Conservation (phyloP, 352 stramenopile species). For the Ophiocytium majus region DNA sequence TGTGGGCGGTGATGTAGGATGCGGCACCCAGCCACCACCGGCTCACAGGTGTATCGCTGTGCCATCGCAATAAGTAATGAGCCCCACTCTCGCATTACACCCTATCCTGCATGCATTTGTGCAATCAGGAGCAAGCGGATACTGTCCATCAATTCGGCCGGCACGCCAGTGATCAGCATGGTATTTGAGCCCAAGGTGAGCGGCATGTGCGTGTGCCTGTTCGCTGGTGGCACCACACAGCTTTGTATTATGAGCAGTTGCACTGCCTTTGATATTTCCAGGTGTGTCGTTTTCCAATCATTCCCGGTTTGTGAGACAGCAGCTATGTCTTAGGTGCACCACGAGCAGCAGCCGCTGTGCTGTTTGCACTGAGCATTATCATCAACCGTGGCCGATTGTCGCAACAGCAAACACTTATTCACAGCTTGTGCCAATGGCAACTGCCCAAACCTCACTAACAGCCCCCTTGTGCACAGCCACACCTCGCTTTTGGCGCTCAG, state of each 20-base stretch:
- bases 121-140: neutral
- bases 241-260: neutral
- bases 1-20: neutral
- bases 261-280: neutral
- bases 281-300: neutral
- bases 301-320: neutral
- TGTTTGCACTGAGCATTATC: neutral
- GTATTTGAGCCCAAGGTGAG: constrained; percentile 13
- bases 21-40: too few species aligned
- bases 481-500: neutral
- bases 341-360: neutral
- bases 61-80: neutral
- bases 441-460: neutral
- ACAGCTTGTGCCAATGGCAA: neutral
- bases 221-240: too few species aligned
- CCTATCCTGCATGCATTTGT: neutral
- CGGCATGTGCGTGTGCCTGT: too few species aligned
- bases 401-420: neutral
- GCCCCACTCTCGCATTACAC: neutral
- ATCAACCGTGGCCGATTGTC: neutral
- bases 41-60: too few species aligned
- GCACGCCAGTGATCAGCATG: neutral
- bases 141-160: neutral
- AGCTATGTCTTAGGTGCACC: neutral
- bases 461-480: neutral